Conservation (phyloP, 176 grass and related monocot species). For the Cenchrus purpureus region DNA sequence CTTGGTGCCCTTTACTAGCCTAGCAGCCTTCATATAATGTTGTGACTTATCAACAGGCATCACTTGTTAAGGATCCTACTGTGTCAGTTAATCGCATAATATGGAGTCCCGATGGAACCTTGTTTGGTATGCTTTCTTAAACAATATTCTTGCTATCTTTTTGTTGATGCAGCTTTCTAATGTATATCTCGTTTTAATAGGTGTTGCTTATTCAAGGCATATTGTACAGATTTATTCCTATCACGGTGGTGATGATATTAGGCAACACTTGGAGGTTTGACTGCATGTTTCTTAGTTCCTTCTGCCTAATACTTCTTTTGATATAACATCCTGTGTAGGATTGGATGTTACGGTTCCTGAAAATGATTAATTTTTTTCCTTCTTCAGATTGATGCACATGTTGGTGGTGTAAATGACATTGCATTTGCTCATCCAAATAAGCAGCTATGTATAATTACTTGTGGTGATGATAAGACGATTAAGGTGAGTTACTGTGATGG, state of each 20-base stretch:
- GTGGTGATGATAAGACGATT: constrained; percentile 98
- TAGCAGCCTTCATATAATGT: not conserved
- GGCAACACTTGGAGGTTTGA: constrained; percentile 92
- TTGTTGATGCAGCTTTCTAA: constrained; percentile 30
- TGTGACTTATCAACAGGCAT: constrained; percentile 52
- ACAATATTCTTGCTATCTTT: constrained; percentile 9
- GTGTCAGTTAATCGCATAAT: constrained; percentile 96
- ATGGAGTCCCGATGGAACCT: constrained; percentile 93
- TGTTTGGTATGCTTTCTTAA: constrained; percentile 77
- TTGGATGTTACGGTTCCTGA: constrained; percentile 16
- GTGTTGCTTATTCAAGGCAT: constrained; percentile 99
- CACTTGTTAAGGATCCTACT: constrained; percentile 84
- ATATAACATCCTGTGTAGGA: constrained; percentile 34
- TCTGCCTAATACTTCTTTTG: constrained; percentile 25
- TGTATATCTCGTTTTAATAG: constrained; percentile 45
- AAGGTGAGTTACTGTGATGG: constrained; percentile 55
- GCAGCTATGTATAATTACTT: constrained; percentile 95
- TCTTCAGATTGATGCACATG: constrained; percentile 96
- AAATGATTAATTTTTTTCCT: constrained; percentile 38
- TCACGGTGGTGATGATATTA: constrained; percentile 81
- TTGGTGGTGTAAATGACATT: constrained; percentile 97
- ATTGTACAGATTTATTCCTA: constrained; percentile 98
- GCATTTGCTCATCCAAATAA: constrained; percentile 98
- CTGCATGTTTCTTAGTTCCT: constrained; percentile 22
- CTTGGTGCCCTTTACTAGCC: not conserved